Percentiles rank a stretch among this genome's conserved stretches.
Conservation (phyloP, 116 monocot species). For the Posidonia oceanica region DNA sequence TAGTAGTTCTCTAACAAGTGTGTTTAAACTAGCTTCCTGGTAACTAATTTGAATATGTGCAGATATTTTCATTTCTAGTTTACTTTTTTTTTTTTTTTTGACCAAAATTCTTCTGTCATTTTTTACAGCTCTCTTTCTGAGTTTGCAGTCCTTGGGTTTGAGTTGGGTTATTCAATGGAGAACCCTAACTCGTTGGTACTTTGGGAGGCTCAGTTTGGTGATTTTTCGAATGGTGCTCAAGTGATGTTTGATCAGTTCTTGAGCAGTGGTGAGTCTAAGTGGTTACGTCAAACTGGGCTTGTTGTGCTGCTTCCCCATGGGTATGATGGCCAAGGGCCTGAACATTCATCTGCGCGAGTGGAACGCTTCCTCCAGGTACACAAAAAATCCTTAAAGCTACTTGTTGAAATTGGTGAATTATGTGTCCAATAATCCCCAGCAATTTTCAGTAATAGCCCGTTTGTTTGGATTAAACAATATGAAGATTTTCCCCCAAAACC, state of each 20-base stretch:
- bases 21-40: no score
- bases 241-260: constrained; percentile 95
- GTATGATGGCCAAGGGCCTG: constrained; percentile 96
- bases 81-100: not conserved
- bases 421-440: not conserved
- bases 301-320: constrained; percentile 86
- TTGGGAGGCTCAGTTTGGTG: constrained; percentile 99
- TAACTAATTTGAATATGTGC: no score
- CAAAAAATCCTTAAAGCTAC: not conserved
- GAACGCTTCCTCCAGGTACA: constrained; percentile 91
- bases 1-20: no score
- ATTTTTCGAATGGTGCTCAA: constrained; percentile 94
- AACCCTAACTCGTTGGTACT: constrained; percentile 90
- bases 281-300: constrained; percentile 89
- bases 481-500: no score
- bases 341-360: constrained; percentile 81
- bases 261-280: constrained; percentile 94
- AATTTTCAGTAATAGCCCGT: not conserved
- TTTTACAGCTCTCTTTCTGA: constrained; percentile 82
- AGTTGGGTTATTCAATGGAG: constrained; percentile 97
- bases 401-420: not conserved
- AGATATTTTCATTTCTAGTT: not conserved
- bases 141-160: constrained; percentile 88
- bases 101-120: not conserved
- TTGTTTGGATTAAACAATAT: no score